Evolutionary conservation across 148 eudicot genomes (phyloP), one percentile per base, ranked within the genome.

Genomic region (Arctostaphylos glauca): DNA sequence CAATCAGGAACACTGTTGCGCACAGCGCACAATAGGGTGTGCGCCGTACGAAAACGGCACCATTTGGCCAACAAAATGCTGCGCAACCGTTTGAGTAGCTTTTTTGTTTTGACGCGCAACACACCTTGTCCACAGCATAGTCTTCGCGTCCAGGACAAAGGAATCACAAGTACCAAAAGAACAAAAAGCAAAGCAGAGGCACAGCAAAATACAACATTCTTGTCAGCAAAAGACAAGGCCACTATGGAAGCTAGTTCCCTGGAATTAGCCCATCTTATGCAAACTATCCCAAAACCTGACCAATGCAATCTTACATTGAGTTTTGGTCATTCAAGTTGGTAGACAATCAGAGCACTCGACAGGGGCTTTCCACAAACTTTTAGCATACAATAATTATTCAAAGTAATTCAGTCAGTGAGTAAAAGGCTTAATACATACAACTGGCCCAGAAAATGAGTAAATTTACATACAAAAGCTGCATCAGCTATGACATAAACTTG

Each of bases 391-490:
- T 2, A 14, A 23, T 2, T 62, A 49, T 64, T 80, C 74, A 67
- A 67, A 31, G 74, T 64, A 80, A 5, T 79, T 47, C 74, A 78
- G 73, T 50, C 14, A 60, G 46, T 46, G 10, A 59, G 19, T 60
- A 60, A 9, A 5, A 21, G 54, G 54, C 10, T 47, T 19, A 21
- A 78, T 21, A 19, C 5, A 2, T 21, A 60, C 18, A n/a, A 60
- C 13, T 5, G 23, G 74, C 52, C 44, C 23, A 15, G 12, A 80
- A 80, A 48, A 13, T 47, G 5, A 25, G 46, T 48, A 62, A 60
- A 62, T 14, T 6, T 62, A 80, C 47, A 15, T 49, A 80, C 48
- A 80, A 64, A 6, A 25, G 10, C 16, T 6, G 14, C 59, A 49
- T 80, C 59, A 5, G 56, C 19, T 44, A 12, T 19, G 71, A 23